These are phyloP conservation scores for Botrytis tulipae DNA, from an alignment of 2,329 filamentous ascomycete species.

Conservation along the genomic window DNA sequence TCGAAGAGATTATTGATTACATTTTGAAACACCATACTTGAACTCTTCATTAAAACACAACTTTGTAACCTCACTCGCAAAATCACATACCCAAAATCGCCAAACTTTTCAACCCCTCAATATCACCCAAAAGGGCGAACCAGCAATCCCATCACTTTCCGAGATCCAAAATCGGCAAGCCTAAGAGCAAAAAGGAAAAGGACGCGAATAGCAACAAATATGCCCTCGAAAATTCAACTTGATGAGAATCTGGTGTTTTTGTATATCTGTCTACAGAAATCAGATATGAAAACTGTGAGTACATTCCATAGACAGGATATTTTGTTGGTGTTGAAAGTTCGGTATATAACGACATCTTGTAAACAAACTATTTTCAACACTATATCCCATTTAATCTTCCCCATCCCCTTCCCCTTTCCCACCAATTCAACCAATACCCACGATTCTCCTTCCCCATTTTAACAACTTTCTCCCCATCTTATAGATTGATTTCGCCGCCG, in stretches of 20 bases:
- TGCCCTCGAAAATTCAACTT: conserved; percentile 42
- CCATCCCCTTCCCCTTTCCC: neutral
- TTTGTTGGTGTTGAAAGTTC: neutral
- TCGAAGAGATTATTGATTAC: neutral
- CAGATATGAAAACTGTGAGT: conserved; percentile 42
- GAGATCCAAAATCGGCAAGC: neutral
- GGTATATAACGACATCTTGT: neutral
- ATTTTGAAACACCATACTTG: neutral
- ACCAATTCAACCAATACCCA: neutral
- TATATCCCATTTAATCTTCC: neutral
- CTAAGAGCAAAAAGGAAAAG: too few species aligned
- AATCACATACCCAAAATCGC: neutral
- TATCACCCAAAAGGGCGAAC: neutral
- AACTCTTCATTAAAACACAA: neutral
- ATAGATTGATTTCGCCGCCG: conserved; percentile 44
- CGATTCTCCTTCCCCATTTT: neutral
- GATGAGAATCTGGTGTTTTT: conserved; percentile 45
- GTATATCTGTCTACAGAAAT: conserved; percentile 43
- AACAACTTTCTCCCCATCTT: neutral
- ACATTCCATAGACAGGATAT: too few species aligned
- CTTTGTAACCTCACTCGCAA: too few species aligned
- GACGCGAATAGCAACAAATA: conserved; percentile 20
- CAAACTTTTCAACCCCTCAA: neutral
- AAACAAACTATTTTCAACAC: neutral
- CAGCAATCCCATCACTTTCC: neutral